phyloP scores from a whole-genome alignment of 805 yeast species.

The Teunomyces pallodes region DNA sequence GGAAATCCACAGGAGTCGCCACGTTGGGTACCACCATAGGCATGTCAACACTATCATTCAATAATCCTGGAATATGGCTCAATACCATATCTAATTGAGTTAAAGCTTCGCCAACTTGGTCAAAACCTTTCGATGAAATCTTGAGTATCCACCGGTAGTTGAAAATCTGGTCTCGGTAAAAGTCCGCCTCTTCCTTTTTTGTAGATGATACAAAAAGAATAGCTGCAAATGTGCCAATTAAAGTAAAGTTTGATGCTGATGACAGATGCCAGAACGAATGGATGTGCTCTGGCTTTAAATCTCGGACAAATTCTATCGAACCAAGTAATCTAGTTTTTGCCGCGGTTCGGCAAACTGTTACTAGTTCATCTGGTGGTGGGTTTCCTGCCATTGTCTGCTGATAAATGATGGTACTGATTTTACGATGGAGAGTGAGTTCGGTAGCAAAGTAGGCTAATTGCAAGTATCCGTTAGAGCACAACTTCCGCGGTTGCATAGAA shows the following conservation, averaged over 20 bases:
- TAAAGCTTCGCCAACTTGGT: conserved; percentile 74
- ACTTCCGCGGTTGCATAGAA: conserved; percentile 55
- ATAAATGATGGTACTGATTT: conserved; percentile 57
- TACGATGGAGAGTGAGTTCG: conserved; percentile 81
- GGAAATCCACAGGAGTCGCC: conserved; percentile 20
- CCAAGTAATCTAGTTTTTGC: conserved; percentile 81
- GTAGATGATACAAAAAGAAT: conserved; percentile 64
- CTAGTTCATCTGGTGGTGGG: conserved; percentile 34
- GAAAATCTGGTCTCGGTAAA: conserved; percentile 65
- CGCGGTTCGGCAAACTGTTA: conserved; percentile 72
- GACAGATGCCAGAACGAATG: conserved; percentile 90
- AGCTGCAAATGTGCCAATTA: conserved; percentile 87
- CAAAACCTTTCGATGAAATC: conserved; percentile 72
- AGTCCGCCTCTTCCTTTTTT: conserved; percentile 56
- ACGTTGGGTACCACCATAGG: conserved; percentile 38
- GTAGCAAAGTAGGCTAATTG: conserved; percentile 87
- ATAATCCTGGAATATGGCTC: conserved; percentile 70
- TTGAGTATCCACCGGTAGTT: conserved; percentile 76
- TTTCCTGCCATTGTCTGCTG: conserved; percentile 33
- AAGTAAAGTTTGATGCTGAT: conserved; percentile 71
- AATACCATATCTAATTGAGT: conserved; percentile 68
- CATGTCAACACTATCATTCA: conserved; percentile 37
- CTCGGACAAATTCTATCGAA: conserved; percentile 74
- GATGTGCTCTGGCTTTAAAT: conserved; percentile 75
- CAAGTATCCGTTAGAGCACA: conserved; percentile 73